These are phyloP conservation scores for Suillus bovinus DNA, from an alignment of 768 basidiomycete genomes.

Conservation along the genomic window DNA sequence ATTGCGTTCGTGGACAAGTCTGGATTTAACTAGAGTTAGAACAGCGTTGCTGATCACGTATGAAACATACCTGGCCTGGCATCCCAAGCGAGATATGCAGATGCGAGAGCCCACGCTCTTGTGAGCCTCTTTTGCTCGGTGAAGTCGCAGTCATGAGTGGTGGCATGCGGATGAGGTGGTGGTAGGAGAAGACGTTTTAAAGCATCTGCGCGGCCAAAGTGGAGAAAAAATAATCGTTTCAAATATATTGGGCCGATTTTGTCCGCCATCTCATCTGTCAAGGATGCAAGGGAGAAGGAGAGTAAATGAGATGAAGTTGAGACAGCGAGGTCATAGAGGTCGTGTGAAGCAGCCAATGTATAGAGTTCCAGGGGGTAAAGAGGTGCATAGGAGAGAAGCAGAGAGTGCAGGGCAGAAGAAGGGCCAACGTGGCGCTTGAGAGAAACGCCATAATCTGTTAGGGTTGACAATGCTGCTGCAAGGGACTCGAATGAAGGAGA, in stretches of 20 bases:
- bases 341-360: constrained; percentile 63
- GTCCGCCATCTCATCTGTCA: constrained; percentile 71
- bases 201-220: constrained; percentile 80
- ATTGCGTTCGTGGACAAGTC: constrained; percentile 74
- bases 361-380: constrained; percentile 71
- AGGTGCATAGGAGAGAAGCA: constrained; percentile 69
- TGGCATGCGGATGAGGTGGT: constrained; percentile 76
- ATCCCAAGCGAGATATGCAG: constrained; percentile 84
- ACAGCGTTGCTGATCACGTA: neutral
- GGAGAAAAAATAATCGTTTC: constrained; percentile 80
- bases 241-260: constrained; percentile 76
- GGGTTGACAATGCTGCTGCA: constrained; percentile 51
- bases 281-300: constrained; percentile 61
- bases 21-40: constrained; percentile 28
- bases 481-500: constrained; percentile 66
- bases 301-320: constrained; percentile 74
- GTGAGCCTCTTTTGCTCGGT: constrained; percentile 77
- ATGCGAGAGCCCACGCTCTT: constrained; percentile 79
- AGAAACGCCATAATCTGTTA: constrained; percentile 61
- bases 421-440: constrained; percentile 48
- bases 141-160: constrained; percentile 67
- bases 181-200: constrained; percentile 75
- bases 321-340: constrained; percentile 74
- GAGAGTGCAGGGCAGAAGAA: constrained; percentile 54
- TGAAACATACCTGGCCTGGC: constrained; percentile 64